Conservation (phyloP, 2,329 filamentous ascomycete species). For the Cladophialophora bantiana region DNA sequence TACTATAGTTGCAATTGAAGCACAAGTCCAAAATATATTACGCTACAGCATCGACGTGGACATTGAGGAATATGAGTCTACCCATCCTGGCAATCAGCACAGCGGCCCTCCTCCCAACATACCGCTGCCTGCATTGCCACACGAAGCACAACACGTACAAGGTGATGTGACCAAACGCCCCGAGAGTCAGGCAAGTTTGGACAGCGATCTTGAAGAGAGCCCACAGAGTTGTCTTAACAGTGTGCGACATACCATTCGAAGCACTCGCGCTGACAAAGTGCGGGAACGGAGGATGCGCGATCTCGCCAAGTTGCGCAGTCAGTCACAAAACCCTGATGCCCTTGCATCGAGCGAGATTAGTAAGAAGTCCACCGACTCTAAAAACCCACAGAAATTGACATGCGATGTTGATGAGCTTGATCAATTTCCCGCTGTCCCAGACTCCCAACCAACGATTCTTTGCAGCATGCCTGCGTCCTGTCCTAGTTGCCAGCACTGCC, state of each 20-base stretch:
- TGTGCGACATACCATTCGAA: slow-evolving; percentile 3
- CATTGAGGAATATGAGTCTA: neutral
- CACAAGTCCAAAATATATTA: slow-evolving; percentile 23
- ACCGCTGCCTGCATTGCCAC: slow-evolving; percentile 33
- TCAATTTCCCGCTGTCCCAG: slow-evolving; percentile 34
- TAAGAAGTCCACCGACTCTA: neutral
- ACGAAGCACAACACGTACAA: slow-evolving; percentile 14
- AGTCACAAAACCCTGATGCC: slow-evolving; percentile 1
- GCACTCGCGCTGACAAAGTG: slow-evolving; percentile 30
- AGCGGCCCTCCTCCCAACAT: slow-evolving; percentile 32
- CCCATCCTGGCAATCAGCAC: slow-evolving; percentile 13
- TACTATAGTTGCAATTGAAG: slow-evolving; percentile 35
- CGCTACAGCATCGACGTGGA: neutral
- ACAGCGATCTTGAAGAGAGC: neutral
- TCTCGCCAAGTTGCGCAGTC: slow-evolving; percentile 22
- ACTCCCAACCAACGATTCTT: slow-evolving; percentile 22
- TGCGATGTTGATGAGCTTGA: slow-evolving; percentile 31
- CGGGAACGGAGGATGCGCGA: slow-evolving; percentile 29
- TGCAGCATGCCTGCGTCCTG: slow-evolving; percentile 8
- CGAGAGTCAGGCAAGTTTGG: neutral
- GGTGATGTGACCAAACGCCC: neutral
- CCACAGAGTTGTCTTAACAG: slow-evolving; percentile 1
- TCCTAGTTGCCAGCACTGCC: slow-evolving; percentile 13
- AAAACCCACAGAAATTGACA: neutral
- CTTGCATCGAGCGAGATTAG: neutral